Percentiles rank a stretch among this genome's conserved stretches.
These are phyloP conservation scores for Lactifluus hygrophoroides DNA, from an alignment of 768 basidiomycete species.

Conservation along the genomic window DNA sequence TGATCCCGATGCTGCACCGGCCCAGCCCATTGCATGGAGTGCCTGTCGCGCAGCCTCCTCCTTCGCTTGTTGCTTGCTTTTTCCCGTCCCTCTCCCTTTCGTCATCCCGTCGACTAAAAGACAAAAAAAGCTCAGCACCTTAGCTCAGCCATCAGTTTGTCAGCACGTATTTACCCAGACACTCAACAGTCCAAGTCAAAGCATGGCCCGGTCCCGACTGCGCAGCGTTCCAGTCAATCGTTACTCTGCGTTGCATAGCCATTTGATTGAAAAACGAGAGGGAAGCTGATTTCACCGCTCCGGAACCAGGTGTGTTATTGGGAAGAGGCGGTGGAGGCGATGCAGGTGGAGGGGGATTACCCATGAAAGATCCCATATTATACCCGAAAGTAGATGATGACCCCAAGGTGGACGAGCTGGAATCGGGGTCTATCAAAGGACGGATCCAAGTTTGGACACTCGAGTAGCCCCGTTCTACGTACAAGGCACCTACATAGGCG, in stretches of 20 bases:
- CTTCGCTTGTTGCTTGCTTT: conserved; percentile 68
- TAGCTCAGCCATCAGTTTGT: background rate
- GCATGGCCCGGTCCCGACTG: conserved; percentile 63
- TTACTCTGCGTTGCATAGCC: conserved; percentile 54
- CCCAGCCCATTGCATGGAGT: conserved; percentile 72
- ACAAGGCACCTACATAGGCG: conserved; percentile 16
- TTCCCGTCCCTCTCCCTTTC: conserved; percentile 57
- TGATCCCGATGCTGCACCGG: conserved; percentile 23
- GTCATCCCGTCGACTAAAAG: conserved; percentile 56
- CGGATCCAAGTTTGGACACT: conserved; percentile 10
- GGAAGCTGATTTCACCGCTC: conserved; percentile 55
- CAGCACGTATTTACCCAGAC: conserved; percentile 49
- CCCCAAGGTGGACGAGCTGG: background rate
- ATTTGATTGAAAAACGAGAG: conserved; percentile 70
- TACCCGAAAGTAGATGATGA: conserved; percentile 7
- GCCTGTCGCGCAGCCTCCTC: conserved; percentile 69
- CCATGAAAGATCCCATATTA: background rate
- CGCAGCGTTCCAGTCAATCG: conserved; percentile 49
- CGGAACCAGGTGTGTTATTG: conserved; percentile 53
- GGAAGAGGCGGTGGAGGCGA: conserved; percentile 32
- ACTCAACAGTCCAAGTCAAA: conserved; percentile 56
- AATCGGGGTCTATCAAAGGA: conserved; percentile 12
- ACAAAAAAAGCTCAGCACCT: background rate
- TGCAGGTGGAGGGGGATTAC: conserved; percentile 25
- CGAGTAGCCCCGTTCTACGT: background rate